phyloP scores from a whole-genome alignment of 352 stramenopile species.

The Globisporangium polare region DNA sequence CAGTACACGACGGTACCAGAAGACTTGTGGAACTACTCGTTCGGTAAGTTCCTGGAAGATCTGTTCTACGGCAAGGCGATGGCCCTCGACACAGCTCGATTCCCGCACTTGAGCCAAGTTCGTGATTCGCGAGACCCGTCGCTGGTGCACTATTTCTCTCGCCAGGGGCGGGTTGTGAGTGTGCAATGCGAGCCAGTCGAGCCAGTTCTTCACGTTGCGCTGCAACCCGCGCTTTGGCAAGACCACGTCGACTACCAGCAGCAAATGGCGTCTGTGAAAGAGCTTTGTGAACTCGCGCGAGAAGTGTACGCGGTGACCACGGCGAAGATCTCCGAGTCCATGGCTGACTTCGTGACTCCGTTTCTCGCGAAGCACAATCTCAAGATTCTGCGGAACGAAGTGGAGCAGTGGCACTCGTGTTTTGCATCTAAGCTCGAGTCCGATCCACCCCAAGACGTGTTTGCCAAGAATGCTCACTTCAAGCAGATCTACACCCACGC shows the following conservation, averaged over 20 bases:
- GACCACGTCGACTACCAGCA: conserved; percentile 71
- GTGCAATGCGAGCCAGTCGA: conserved; percentile 75
- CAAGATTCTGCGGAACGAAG: conserved; percentile 75
- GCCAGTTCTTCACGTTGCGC: conserved; percentile 76
- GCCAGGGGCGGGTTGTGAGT: conserved; percentile 65
- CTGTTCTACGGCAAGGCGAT: conserved; percentile 83
- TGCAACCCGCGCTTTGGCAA: conserved; percentile 79
- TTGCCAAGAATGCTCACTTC: conserved; percentile 77
- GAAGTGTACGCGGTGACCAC: conserved; percentile 78
- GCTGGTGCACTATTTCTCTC: conserved; percentile 78
- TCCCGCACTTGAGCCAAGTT: conserved; percentile 56
- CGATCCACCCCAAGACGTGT: conserved; percentile 70
- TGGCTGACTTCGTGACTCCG: conserved; percentile 65
- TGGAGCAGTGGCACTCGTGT: conserved; percentile 81
- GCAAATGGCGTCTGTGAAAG: conserved; percentile 58
- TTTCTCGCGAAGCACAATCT: conserved; percentile 67
- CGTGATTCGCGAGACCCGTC: conserved; percentile 59
- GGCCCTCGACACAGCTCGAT: conserved; percentile 58
- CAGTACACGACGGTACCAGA: conserved; percentile 55
- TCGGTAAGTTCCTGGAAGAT: conserved; percentile 85
- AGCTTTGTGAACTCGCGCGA: conserved; percentile 67
- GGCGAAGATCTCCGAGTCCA: conserved; percentile 72
- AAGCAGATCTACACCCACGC: conserved; percentile 81
- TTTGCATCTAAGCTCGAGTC: conserved; percentile 70
- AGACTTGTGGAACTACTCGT: conserved; percentile 84